Percentiles rank a stretch among this genome's conserved stretches.
Evolutionary conservation across 805 yeast genomes (phyloP).

Genomic region (Yarrowia sp.): DNA sequence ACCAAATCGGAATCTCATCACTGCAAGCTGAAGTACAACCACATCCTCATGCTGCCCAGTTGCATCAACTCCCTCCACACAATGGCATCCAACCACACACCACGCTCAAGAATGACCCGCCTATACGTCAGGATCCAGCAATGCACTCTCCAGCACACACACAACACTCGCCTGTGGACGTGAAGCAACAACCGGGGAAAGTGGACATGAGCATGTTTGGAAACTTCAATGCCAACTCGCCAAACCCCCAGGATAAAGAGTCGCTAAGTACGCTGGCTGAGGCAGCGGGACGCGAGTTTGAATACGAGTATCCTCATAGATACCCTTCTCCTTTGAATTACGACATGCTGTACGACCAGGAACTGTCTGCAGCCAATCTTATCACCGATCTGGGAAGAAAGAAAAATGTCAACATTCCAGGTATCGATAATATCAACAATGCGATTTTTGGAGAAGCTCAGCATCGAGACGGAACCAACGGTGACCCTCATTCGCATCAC

Average conservation of each 20-base stretch:
- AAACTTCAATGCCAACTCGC: slow-evolving; percentile 5
- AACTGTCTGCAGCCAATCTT: slow-evolving; percentile 31
- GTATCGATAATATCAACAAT: slow-evolving; percentile 33
- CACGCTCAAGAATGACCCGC: background rate
- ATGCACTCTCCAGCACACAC: slow-evolving; percentile 24
- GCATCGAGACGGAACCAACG: slow-evolving; percentile 11
- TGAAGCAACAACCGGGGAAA: slow-evolving; percentile 12
- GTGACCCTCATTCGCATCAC: background rate
- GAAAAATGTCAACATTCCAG: slow-evolving; percentile 28
- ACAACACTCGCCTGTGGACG: slow-evolving; percentile 29
- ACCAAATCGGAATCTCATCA: no score
- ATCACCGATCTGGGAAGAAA: slow-evolving; percentile 33
- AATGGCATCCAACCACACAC: background rate
- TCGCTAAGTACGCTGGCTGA: slow-evolving; percentile 25
- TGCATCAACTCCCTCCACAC: background rate
- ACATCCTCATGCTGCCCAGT: no score
- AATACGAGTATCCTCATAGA: slow-evolving; percentile 20
- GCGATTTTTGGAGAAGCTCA: slow-evolving; percentile 32
- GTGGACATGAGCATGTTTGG: slow-evolving; percentile 21
- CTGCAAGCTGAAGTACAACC: no score
- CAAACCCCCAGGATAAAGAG: slow-evolving; percentile 30
- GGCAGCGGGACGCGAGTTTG: slow-evolving; percentile 36
- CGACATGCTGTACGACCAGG: slow-evolving; percentile 36
- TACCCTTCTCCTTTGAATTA: slow-evolving; percentile 33
- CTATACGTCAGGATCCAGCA: slow-evolving; percentile 6